Evolutionary conservation across 2,329 filamentous ascomycete genomes (phyloP), one percentile per base, ranked within the genome.

Genomic region (Xylariales sp.): DNA sequence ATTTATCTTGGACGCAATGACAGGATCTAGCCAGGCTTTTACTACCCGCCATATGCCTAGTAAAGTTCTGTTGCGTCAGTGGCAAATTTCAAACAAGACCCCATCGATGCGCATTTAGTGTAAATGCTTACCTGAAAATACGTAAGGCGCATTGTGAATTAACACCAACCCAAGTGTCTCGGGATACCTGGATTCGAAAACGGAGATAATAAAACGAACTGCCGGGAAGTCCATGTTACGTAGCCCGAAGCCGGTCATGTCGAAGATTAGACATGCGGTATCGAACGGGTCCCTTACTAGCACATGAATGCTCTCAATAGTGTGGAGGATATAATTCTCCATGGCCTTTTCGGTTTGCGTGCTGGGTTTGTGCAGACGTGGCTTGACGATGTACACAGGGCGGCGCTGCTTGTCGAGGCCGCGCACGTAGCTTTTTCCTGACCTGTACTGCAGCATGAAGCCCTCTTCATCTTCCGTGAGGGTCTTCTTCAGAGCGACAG

Each of bases 131-230:
- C 59, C 55, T 49, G 63, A 67, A 63, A 88, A 88, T 32, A 88
- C 66, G 76, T 83, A 88, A 4, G 84, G 84, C 0, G 83, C 76
- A 55, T 87, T 86, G 66, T 88, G 85, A 31, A 88, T 80, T 29
- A 87, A 74, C 4, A 88, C 80, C 2, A 74, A 66, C 25, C 82
- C 83, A 3, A 88, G 67, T 1, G 78, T 84, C 56, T 88, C 84
- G 2, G 84, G 84, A 51, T 88, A 88, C 53, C 87, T 85, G 33
- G 84, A 83, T 62, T 88, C 84, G 50, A 88, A 85, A 53, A 82
- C 83, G 49, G 86, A 84, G 60, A 88, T 85, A 66, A 88, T 83
- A 63, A 87, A 88, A 49, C 85, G 88, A 36, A 88, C 80, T 0
- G 83, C 82, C 0, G 78, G 72, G 55, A 87, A 88, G 59, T 88